Base-by-base conservation (phyloP, 2,329 filamentous ascomycete genomes). In the Byssoonygena ceratinophila region DNA sequence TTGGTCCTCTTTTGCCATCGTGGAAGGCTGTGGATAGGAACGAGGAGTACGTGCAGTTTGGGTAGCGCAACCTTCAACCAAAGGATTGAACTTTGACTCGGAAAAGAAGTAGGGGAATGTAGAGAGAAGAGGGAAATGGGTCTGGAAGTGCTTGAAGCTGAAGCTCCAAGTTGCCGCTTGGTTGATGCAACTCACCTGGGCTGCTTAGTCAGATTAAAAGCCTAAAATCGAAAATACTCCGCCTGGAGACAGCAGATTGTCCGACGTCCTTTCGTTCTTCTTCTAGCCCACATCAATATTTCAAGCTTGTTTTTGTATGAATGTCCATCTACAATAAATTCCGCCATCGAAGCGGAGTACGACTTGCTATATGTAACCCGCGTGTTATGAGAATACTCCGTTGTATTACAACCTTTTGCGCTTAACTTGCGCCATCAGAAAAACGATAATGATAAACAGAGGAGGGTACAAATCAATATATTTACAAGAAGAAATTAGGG, bases 1-100 rank as follows among this genome's bases (percentile, higher is more conserved):
- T 77, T 84, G 80, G 74, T 94, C 87, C 75, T 84, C 87, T 78
- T 94, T 87, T 74, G 90, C 90, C 92, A 97, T 95, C 14, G 1
- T 37, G 27, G 31, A 39, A 16, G n/a, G 9, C 7, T 45, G 27
- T 22, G 18, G 36, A 18, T 12, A 31, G 31, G 22, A 23, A 20
- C 23, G 31, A 11, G 39, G 11, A 37, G 34, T 34, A 8, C 25
- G 18, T 32, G 8, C 18, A 7, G 40, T 7, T 8, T 12, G 23
- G 9, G 14, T 1, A 22, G 20, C 3, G 18, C 20, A 47, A 29
- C 4, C 1, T 3, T 25, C 20, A 5, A 16, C 22, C 2, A 11
- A 37, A 11, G 27, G 2, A 4, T 1, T 14, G 23, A 18, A 16
- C 29, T 22, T 49, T 20, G 27, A n/a, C 12, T 36, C 16, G 8